These are phyloP conservation scores for Marchantia paleacea DNA, from an alignment of 225 moss, liverwort and hornwort genomes.

Conservation along the genomic window DNA sequence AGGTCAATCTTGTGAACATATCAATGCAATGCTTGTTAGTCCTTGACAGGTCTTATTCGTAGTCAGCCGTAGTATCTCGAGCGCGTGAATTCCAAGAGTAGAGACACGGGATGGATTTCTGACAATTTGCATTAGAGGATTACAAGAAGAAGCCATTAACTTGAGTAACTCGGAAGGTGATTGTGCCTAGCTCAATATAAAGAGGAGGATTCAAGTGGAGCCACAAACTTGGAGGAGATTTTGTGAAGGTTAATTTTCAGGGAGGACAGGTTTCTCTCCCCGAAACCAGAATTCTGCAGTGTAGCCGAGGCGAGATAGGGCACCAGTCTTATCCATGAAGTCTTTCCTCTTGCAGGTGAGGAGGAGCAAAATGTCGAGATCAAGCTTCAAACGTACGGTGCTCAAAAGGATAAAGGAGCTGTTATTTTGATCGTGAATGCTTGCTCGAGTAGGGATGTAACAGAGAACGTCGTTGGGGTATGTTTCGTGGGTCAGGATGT, in stretches of 20 bases:
- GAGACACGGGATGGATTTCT: too few species aligned
- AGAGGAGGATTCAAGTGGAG: too few species aligned
- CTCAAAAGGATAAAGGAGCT: slow-evolving; percentile 42
- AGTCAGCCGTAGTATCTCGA: too few species aligned
- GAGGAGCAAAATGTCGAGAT: slow-evolving; percentile 54
- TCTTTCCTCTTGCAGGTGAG: slow-evolving; percentile 32
- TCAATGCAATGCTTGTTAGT: background rate
- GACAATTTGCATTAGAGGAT: too few species aligned
- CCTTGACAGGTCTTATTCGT: background rate
- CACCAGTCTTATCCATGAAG: background rate
- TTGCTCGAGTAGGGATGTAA: slow-evolving; percentile 50
- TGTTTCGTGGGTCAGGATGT: slow-evolving; percentile 54
- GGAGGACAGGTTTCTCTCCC: too few species aligned
- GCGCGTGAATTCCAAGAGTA: too few species aligned
- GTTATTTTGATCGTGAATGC: slow-evolving; percentile 52
- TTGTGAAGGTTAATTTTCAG: too few species aligned
- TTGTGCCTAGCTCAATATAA: too few species aligned
- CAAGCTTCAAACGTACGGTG: slow-evolving; percentile 41
- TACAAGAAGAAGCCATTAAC: too few species aligned
- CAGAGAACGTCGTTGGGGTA: slow-evolving; percentile 50
- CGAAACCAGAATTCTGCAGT: too few species aligned
- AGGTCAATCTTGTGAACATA: background rate
- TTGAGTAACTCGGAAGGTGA: too few species aligned
- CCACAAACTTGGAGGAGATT: too few species aligned
- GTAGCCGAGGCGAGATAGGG: background rate